Evolutionary conservation across 805 yeast species (phyloP).

Genomic region (Lachancea sp.): DNA sequence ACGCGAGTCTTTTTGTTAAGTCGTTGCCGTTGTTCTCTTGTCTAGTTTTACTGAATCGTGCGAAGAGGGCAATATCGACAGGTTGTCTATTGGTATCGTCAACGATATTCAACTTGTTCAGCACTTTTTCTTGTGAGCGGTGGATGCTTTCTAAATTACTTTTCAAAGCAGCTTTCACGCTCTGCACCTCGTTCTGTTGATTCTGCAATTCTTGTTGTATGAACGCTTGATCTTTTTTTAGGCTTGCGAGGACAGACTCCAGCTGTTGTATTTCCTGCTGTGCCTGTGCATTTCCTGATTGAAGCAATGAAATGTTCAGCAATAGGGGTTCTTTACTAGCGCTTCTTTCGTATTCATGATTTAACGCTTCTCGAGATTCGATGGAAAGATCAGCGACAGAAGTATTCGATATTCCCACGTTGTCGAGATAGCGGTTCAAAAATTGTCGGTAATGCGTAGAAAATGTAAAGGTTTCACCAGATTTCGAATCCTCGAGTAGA

Average conservation of each 20-base stretch:
- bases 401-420: constrained; percentile 23
- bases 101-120: constrained; percentile 16
- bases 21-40: not conserved
- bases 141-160: constrained; percentile 13
- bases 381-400: constrained; percentile 10
- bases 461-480: constrained; percentile 7
- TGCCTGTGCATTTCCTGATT: constrained; percentile 9
- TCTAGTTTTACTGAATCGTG: constrained; percentile 8
- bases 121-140: constrained; percentile 12
- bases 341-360: not conserved
- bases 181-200: constrained; percentile 13
- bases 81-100: not conserved
- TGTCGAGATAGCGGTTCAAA: constrained; percentile 22
- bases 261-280: constrained; percentile 18
- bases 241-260: constrained; percentile 17
- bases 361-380: not conserved
- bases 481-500: not conserved
- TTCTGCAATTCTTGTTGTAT: constrained; percentile 18
- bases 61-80: constrained; percentile 5
- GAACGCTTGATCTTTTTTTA: constrained; percentile 23
- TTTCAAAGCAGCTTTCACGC: constrained; percentile 11
- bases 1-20: constrained; percentile 15
- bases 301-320: constrained; percentile 12
- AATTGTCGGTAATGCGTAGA: constrained; percentile 15
- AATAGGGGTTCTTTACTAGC: not conserved